Evolutionary conservation across 1,284 basidiomycete genomes (phyloP), one percentile per base, ranked within the genome.

Genomic region (Papiliotrema fonsecae): DNA sequence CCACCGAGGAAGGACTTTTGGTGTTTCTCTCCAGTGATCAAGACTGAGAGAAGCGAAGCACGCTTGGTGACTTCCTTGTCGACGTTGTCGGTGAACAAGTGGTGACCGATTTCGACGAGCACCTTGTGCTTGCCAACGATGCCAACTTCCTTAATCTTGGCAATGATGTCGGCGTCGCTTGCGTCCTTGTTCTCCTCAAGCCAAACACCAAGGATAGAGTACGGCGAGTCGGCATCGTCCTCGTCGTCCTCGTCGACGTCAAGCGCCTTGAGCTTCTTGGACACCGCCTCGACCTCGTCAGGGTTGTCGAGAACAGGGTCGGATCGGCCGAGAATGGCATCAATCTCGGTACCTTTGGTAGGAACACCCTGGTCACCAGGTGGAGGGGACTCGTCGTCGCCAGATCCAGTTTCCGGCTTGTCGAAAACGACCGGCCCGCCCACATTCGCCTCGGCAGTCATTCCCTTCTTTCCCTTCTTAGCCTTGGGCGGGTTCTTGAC

Each of bases 121-220:
- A 86, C 81, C 80, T 88, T 94, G 80, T 97, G 90, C 77, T 97
- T 98, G 79, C 90, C 93, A 66, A 88, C 89, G 58, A 98, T 87
- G 28, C 88, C 89, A 32, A 93, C 72, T 54, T 96, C 92, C 69
- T 94, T 87, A 4, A 88, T 87, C 77, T 92, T 91, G 74, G 88
- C 87, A 76, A 82, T 88, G 50, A 97, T 75, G 42, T 77, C 73
- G 7, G 76, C 76, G 38, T 80, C 82, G 19, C 56, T 56, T 11
- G 70, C 70, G 11, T 55, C 58, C 40, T 79, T 79, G 64, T 88
- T 85, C 59, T 92, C 89, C 63, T 85, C 78, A 53, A 92, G 79
- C 96, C 94, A 98, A 35, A 78, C 79, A 4, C 88, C 88, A 44
- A 97, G 85, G 50, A 83, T 80, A 35, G 80, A 74, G 72, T 97